Conservation (phyloP, 2,329 filamentous ascomycete species). For the Aspergillus sp. region DNA sequence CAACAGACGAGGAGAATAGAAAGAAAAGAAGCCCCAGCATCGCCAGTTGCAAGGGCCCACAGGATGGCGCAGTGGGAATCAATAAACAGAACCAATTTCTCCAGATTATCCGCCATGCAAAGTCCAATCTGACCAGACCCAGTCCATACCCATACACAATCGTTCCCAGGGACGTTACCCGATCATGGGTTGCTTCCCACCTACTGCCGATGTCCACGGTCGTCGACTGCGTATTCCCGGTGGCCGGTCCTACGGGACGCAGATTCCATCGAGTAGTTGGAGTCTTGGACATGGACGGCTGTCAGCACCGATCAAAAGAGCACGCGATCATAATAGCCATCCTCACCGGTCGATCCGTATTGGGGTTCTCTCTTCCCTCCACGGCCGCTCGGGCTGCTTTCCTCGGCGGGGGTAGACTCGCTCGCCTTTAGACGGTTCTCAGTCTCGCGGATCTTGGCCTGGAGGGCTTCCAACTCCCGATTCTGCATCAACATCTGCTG, state of each 20-base stretch:
- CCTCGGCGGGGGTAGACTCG: conserved; percentile 10
- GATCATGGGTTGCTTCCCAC: conserved; percentile 11
- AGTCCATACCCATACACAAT: conserved; percentile 9
- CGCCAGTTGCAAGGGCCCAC: background rate
- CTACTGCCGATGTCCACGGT: conserved; percentile 12
- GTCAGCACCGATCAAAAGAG: conserved; percentile 10
- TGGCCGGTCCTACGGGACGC: conserved; percentile 14
- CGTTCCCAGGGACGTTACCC: conserved; percentile 3
- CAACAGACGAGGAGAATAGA: background rate
- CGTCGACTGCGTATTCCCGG: conserved; percentile 13
- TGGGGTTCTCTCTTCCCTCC: conserved; percentile 9
- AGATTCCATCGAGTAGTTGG: conserved; percentile 11
- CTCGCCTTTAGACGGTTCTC: conserved; percentile 60
- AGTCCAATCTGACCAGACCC: conserved; percentile 9
- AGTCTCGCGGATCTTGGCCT: conserved; percentile 73
- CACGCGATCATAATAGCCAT: conserved; percentile 2
- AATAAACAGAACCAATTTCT: conserved; percentile 6
- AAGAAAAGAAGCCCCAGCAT: background rate
- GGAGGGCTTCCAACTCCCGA: conserved; percentile 75
- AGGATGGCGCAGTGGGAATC: background rate
- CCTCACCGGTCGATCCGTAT: conserved; percentile 14
- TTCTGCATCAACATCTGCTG: conserved; percentile 64
- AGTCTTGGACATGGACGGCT: conserved; percentile 5
- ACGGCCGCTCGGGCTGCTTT: conserved; percentile 7
- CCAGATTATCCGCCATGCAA: conserved; percentile 9